A percentile compares a stretch with the other conserved stretches of the same genome.
Evolutionary conservation across 495 filamentous ascomycete genomes (phyloP).

Genomic region (Hypoxylon crocopeplum): DNA sequence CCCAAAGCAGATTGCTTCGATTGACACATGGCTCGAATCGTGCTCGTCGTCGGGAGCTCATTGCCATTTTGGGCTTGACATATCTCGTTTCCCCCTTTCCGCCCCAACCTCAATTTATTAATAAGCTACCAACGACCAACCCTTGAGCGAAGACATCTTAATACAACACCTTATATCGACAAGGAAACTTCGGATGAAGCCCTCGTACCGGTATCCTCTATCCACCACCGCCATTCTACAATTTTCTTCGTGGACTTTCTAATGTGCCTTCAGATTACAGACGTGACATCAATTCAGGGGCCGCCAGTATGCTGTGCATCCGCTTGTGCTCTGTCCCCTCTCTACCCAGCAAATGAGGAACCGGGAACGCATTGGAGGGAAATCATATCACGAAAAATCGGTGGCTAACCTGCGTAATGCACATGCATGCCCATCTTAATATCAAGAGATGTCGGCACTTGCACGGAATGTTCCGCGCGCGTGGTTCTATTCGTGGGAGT

Average conservation of each 20-base stretch:
- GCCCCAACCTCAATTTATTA: constrained; percentile 7
- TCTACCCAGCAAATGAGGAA: not conserved
- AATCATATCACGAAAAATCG: too few species aligned
- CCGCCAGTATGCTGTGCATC: constrained; percentile 7
- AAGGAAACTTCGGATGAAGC: constrained; percentile 10
- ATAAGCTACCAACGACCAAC: not conserved
- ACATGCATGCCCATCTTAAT: constrained; percentile 23
- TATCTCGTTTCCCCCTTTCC: not conserved
- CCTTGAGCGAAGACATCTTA: not conserved
- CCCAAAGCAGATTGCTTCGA: constrained; percentile 13
- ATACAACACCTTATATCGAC: not conserved
- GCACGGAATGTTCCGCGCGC: constrained; percentile 18
- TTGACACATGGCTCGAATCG: constrained; percentile 9
- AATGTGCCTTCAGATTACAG: not conserved
- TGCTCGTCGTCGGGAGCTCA: constrained; percentile 3
- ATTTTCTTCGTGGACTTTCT: not conserved
- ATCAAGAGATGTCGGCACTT: constrained; percentile 9
- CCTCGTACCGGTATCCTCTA: too few species aligned
- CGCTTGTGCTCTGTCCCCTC: not conserved
- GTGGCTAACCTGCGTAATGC: not conserved
- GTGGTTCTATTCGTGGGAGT: too few species aligned
- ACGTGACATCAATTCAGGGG: constrained; percentile 10
- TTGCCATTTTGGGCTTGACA: constrained; percentile 19
- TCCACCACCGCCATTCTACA: too few species aligned
- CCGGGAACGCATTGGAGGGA: not conserved